Evolutionary conservation across 2,329 filamentous ascomycete species (phyloP).

Genomic region (Beauveria scarabaeidicola): DNA sequence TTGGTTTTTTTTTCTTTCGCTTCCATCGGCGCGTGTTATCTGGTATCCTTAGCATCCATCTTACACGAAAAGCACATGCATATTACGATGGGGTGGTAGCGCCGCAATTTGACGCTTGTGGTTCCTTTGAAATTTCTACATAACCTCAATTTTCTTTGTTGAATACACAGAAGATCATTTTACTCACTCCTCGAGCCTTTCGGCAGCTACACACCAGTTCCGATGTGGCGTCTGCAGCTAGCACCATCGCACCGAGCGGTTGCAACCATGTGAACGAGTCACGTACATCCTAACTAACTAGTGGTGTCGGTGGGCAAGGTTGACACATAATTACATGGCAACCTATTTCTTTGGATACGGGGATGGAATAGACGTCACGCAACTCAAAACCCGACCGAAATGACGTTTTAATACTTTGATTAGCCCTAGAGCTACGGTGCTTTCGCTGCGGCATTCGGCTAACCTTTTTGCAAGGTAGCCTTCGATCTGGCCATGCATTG

Average conservation of each 20-base stretch:
- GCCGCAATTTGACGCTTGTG: neutral
- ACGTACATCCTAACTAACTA: neutral
- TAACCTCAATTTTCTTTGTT: too few species aligned
- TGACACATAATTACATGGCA: neutral
- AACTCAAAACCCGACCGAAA: neutral
- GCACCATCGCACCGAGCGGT: neutral
- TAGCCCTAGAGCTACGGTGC: neutral
- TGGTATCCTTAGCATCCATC: neutral
- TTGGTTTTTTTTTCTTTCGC: neutral
- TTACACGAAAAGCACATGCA: neutral
- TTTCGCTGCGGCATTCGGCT: neutral
- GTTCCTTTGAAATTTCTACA: neutral
- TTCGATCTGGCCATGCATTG: neutral
- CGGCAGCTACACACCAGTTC: neutral
- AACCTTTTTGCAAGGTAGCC: neutral
- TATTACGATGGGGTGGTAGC: neutral
- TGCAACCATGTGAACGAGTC: slow-evolving; percentile 9
- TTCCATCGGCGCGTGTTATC: neutral
- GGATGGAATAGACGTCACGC: neutral
- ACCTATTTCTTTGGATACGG: neutral
- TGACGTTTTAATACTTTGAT: neutral
- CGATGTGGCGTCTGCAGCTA: slow-evolving; percentile 1
- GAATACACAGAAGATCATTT: neutral
- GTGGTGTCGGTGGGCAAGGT: neutral
- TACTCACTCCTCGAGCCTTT: neutral